Evolutionary conservation across 2,329 filamentous ascomycete species (phyloP), one percentile per base, ranked within the genome.

Genomic region (Phialophora verrucosa): DNA sequence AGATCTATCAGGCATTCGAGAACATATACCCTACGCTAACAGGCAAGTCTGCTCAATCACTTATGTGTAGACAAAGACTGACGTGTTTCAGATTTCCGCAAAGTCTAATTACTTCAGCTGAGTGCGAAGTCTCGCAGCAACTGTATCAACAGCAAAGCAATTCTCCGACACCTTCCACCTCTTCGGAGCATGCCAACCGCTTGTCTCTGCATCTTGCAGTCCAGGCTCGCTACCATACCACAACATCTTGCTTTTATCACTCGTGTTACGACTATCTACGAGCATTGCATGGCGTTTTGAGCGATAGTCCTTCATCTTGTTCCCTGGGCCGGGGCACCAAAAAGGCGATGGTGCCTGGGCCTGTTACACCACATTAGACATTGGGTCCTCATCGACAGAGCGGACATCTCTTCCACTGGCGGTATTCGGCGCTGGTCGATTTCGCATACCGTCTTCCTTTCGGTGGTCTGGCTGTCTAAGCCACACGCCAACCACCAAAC

Each of bases 1-100:
- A 98, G 83, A 98, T 99, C 73, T 96, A 97, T 77, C 91, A 95
- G 79, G 93, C 93, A 55, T 97, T 97, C 77, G 93, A 96, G 83
- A 91, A 96, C 88, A 97, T 97, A 83, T 97, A 97, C 78, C 93
- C 93, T 78, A 93, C 97, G 83, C 84, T 96, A 76, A 91, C 93
- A 84, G 91, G 91, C 93, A 82, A 73, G 84, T 25, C 81, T 70
- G 2, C 31, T 6, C 54, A n/a, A n/a, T 14, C 8, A 25, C 4
- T 51, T 3, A 51, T 8, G 27, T 20, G n/a, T 27, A 7, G 49
- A 51, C 23, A 14, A 10, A 12, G 4, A 17, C 73, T 75, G 70
- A 75, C 72, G 65, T 66, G 17, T 47, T n/a, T 53, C 72, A 87
- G 86, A 88, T 76, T 88, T 88, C 83, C 84, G 86, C 77, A 88